Base-by-base conservation (phyloP, 306 rosid species). In the Myrica gale region DNA sequence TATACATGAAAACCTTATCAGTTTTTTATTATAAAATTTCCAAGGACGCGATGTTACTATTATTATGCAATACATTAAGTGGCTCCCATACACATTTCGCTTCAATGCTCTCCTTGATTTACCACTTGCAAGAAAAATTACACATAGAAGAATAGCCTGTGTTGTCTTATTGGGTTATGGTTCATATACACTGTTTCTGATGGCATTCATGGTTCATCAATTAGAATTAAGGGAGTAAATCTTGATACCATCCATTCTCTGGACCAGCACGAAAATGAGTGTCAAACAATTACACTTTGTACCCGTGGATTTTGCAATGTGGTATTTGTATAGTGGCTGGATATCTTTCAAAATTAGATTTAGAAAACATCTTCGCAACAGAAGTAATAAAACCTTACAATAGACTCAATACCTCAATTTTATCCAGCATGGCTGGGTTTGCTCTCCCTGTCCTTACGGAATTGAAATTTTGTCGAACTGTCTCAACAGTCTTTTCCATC, bases 371-470 rank as follows among this genome's bases (percentile, higher is more conserved):
- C 39, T 0, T 4, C 39, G 17, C 11, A 54, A 52, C 46, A 69
- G 42, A 69, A 77, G 41, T 16, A 67, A 51, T 16, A 61, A 52
- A 56, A 70, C 78, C 63, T 42, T 69, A 4, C 71, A 44, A 41
- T 41, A 71, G 41, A 78, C 69, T 58, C 37, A 69, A 32, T 63
- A 95, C 99, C 99, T 85, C 92, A 72, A 95, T 92, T 83, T 92
- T 95, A 82, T 95, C 98, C 23, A 95, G 96, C 92, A 92, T 92
- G 17, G 97, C 80, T 0, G 98, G 98, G 82, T 68, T 90, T 50
- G 99, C 61, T 83, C 98, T 86, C 70, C 98, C 99, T 1, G 99
- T 90, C 87, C 99, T 87, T 70, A 95, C 82, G 66, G 99, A 90
- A 78, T 77, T 90, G 89, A 95, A 95, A 87, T 83, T 90, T 68